Evolutionary conservation across 352 stramenopile genomes (phyloP).

Genomic region (Phytophthora colocasiae): DNA sequence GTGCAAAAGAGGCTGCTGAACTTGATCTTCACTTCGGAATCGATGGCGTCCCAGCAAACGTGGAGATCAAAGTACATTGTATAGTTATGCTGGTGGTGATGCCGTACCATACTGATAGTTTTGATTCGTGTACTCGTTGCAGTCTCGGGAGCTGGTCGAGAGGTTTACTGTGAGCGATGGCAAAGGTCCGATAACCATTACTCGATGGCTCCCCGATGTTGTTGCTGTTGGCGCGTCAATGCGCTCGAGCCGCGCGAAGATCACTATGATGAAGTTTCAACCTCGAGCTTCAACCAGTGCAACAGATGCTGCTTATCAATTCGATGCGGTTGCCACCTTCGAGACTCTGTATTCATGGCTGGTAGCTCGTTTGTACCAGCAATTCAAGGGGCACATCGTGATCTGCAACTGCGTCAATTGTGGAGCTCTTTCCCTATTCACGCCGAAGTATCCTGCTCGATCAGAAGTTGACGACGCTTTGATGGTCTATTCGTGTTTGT

Average conservation of each 20-base stretch:
- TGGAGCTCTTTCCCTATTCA: constrained; percentile 61
- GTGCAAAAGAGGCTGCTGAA: constrained; percentile 61
- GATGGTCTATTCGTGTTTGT: constrained; percentile 65
- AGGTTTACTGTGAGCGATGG: constrained; percentile 42
- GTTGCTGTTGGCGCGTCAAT: constrained; percentile 63
- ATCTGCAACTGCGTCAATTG: constrained; percentile 70
- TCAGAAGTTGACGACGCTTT: constrained; percentile 34
- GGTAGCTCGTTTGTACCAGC: constrained; percentile 56
- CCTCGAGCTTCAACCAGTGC: constrained; percentile 29
- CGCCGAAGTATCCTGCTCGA: constrained; percentile 47
- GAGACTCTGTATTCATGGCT: constrained; percentile 51
- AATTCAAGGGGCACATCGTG: constrained; percentile 43
- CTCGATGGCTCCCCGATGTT: constrained; percentile 55
- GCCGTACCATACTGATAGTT: background rate
- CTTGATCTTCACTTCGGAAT: constrained; percentile 72
- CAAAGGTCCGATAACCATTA: constrained; percentile 48
- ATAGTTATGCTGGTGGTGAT: background rate
- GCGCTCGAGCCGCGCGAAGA: constrained; percentile 58
- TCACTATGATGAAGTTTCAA: constrained; percentile 61
- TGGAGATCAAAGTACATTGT: constrained; percentile 64
- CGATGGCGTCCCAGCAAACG: constrained; percentile 64
- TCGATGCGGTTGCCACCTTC: constrained; percentile 46
- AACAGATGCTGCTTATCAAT: constrained; percentile 64
- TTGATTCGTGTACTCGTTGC: background rate
- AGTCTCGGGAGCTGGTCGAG: constrained; percentile 67